phyloP scores from a whole-genome alignment of 176 grass and related monocot genomes.

The Eragrostis nindensis region DNA sequence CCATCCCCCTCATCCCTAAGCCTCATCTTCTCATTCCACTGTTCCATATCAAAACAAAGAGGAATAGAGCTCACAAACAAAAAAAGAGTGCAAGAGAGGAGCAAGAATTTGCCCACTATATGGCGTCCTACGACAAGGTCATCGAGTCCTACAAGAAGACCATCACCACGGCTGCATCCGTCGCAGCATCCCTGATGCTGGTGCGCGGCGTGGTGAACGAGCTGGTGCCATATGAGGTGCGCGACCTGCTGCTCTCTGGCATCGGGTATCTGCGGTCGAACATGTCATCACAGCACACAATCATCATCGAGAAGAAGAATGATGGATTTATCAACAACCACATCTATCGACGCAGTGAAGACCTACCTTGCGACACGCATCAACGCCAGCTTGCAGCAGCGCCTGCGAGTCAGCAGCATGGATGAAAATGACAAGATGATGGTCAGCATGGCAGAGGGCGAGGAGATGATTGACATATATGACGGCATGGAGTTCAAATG shows the following conservation, averaged over 20 bases:
- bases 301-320: conserved; percentile 61
- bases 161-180: conserved; percentile 48
- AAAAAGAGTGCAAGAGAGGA: not conserved
- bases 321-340: conserved; percentile 51
- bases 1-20: too few species aligned
- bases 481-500: conserved; percentile 64
- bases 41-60: conserved; percentile 15
- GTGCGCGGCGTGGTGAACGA: conserved; percentile 45
- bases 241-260: conserved; percentile 22
- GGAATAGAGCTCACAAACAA: not conserved
- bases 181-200: conserved; percentile 51
- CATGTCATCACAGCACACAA: conserved; percentile 46
- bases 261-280: conserved; percentile 42
- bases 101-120: conserved; percentile 35
- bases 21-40: not conserved
- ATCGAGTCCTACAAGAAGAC: conserved; percentile 49
- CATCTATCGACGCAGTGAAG: conserved; percentile 52
- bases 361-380: conserved; percentile 56
- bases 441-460: conserved; percentile 57
- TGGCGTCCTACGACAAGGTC: conserved; percentile 57
- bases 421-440: conserved; percentile 48
- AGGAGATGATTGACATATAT: conserved; percentile 70
- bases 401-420: conserved; percentile 48
- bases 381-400: conserved; percentile 39
- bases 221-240: conserved; percentile 50